A percentile compares a stretch with the other conserved stretches of the same genome.
Evolutionary conservation across 306 rosid genomes (phyloP).

Genomic region (Rosa rugosa): DNA sequence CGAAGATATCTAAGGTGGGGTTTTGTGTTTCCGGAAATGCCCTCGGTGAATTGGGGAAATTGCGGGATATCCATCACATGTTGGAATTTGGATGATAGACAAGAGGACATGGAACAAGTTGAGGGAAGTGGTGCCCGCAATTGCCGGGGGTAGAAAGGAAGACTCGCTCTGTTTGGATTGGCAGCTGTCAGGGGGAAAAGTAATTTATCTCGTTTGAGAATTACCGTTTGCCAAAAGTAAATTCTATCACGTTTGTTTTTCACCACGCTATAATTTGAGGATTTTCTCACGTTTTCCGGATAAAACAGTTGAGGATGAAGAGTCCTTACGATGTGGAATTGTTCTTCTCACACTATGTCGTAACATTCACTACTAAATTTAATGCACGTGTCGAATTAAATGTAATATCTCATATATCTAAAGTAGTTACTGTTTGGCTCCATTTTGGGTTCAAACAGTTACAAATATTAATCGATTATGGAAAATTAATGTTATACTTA

Average conservation of each 20-base stretch:
- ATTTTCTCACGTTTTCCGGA: neutral
- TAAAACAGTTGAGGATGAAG: neutral
- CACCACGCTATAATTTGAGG: neutral
- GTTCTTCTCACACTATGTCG: neutral
- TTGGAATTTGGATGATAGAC: conserved; percentile 1
- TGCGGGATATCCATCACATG: conserved; percentile 18
- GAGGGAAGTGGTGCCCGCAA: conserved; percentile 34
- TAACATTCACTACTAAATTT: too few relatives aligned
- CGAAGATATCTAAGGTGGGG: conserved; percentile 25
- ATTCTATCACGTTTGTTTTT: neutral
- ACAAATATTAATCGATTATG: too few relatives aligned
- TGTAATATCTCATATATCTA: too few relatives aligned
- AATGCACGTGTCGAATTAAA: too few relatives aligned
- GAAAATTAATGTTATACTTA: too few relatives aligned
- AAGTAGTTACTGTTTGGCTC: too few relatives aligned
- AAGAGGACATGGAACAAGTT: conserved; percentile 28
- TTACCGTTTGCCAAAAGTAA: neutral
- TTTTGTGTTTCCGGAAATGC: neutral
- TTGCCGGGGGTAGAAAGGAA: conserved; percentile 27
- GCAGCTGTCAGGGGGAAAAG: conserved; percentile 32
- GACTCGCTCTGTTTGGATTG: conserved; percentile 33
- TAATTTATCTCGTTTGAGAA: neutral
- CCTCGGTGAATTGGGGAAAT: neutral
- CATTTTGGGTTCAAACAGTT: too few relatives aligned
- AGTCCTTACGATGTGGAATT: neutral